A percentile compares a stretch with the other conserved stretches of the same genome.
These are phyloP conservation scores for Carex littledalei DNA, from an alignment of 176 grass and related monocot genomes.

Conservation along the genomic window DNA sequence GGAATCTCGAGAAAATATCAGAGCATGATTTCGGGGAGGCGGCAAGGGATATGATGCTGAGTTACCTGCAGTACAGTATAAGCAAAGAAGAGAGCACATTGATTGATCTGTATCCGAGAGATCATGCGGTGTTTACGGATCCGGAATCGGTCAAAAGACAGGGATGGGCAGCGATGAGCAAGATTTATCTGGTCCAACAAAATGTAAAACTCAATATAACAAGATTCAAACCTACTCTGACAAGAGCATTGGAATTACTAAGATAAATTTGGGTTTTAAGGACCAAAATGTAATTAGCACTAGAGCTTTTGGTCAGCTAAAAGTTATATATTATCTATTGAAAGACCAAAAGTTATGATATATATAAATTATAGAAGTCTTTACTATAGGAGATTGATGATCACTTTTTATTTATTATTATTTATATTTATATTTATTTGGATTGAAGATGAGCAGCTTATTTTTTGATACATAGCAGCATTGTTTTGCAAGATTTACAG, in stretches of 20 bases:
- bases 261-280: background rate
- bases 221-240: constrained; percentile 34
- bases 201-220: constrained; percentile 52
- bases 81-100: constrained; percentile 62
- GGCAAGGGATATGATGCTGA: constrained; percentile 38
- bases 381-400: background rate
- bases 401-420: background rate
- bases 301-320: background rate
- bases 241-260: background rate
- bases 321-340: no score
- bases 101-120: constrained; percentile 40
- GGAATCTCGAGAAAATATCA: constrained; percentile 37
- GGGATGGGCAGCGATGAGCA: constrained; percentile 40
- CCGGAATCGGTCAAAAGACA: constrained; percentile 42
- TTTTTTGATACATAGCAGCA: background rate
- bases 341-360: background rate
- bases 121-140: constrained; percentile 47
- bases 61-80: constrained; percentile 70
- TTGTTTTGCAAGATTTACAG: background rate
- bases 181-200: constrained; percentile 49
- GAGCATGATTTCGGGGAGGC: constrained; percentile 43
- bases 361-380: background rate
- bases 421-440: background rate
- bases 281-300: background rate
- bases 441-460: background rate